phyloP scores from a whole-genome alignment of 2,329 filamentous ascomycete genomes.

The Exophiala phaeomuriformis region DNA sequence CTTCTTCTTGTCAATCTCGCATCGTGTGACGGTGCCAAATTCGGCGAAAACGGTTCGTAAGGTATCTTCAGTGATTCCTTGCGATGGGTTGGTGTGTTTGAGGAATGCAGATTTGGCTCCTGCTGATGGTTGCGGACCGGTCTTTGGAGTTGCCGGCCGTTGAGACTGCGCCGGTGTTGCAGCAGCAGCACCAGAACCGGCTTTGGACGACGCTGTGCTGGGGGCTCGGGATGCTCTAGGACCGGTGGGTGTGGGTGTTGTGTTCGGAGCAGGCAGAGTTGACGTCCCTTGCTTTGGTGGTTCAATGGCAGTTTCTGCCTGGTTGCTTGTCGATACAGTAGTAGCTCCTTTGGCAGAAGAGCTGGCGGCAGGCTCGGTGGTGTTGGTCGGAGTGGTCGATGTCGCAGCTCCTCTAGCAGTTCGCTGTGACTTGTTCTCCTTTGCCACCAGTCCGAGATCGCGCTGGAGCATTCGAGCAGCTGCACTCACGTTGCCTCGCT shows the following conservation, averaged over 20 bases:
- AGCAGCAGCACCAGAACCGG: not conserved
- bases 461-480: constrained; percentile 55
- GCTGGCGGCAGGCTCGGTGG: constrained; percentile 24
- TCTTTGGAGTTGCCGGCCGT: constrained; percentile 28
- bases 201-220: constrained; percentile 11
- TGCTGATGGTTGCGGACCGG: constrained; percentile 32
- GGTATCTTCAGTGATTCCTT: constrained; percentile 78
- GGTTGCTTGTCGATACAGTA: constrained; percentile 16
- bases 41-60: constrained; percentile 65
- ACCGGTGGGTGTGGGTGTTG: constrained; percentile 22
- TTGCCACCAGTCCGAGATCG: constrained; percentile 48
- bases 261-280: constrained; percentile 26
- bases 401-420: constrained; percentile 4
- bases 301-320: constrained; percentile 31
- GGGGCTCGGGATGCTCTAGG: constrained; percentile 21
- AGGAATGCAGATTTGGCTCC: constrained; percentile 63
- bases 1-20: constrained; percentile 92
- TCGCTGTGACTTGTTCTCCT: constrained; percentile 20
- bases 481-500: constrained; percentile 47
- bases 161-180: constrained; percentile 8
- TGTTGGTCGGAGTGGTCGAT: constrained; percentile 9
- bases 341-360: constrained; percentile 29
- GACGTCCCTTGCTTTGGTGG: constrained; percentile 23
- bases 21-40: constrained; percentile 67
- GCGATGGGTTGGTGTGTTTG: constrained; percentile 79